These are phyloP conservation scores for Puccinia novopanici DNA, from an alignment of 1,284 basidiomycete species.

Conservation along the genomic window DNA sequence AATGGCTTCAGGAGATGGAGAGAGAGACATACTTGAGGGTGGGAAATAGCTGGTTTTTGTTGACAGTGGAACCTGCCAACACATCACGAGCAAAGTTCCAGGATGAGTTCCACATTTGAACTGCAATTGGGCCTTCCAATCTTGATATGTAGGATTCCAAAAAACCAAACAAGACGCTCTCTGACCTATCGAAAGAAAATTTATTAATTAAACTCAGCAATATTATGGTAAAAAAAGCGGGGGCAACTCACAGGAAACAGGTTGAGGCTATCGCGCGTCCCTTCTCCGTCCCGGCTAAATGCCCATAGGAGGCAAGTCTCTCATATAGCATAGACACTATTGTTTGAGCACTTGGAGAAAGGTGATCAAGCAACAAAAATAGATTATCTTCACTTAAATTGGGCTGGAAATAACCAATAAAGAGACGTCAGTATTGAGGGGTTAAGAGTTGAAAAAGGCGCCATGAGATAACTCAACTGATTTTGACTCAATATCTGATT, in stretches of 20 bases:
- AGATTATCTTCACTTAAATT: conserved; percentile 60
- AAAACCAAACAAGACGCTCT: conserved; percentile 74
- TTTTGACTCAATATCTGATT: conserved; percentile 51
- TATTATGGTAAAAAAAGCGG: conserved; percentile 18
- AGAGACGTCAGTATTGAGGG: conserved; percentile 16
- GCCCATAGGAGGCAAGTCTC: conserved; percentile 64
- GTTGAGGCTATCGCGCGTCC: conserved; percentile 42
- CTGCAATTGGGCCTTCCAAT: conserved; percentile 81
- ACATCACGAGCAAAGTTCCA: conserved; percentile 79
- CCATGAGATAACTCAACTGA: not conserved
- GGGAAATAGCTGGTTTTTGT: conserved; percentile 72
- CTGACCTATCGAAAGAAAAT: conserved; percentile 63
- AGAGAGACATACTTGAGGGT: conserved; percentile 67
- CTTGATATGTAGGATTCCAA: conserved; percentile 81
- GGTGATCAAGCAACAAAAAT: conserved; percentile 79
- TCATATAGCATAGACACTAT: conserved; percentile 89
- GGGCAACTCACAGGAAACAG: conserved; percentile 38
- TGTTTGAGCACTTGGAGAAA: conserved; percentile 81
- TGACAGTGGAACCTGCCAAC: conserved; percentile 66
- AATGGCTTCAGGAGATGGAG: not conserved
- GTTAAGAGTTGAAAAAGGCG: not conserved
- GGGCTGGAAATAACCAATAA: conserved; percentile 41
- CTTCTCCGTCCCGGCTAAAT: conserved; percentile 51
- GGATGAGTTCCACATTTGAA: conserved; percentile 85
- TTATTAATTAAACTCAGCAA: conserved; percentile 32